phyloP scores from a whole-genome alignment of 257 asterid genomes.

The Nicotiana undulata region DNA sequence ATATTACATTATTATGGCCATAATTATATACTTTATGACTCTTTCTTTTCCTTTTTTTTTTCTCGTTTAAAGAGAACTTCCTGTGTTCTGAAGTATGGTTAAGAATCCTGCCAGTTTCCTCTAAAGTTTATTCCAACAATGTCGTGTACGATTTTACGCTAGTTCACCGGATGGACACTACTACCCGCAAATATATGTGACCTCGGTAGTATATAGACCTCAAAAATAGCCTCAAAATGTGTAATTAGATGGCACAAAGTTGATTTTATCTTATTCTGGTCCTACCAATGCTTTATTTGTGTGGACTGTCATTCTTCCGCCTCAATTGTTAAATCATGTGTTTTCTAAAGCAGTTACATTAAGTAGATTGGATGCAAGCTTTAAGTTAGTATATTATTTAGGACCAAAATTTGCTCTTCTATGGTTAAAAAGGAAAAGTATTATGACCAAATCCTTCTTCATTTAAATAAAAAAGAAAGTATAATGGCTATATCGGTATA shows the following conservation, averaged over 20 bases:
- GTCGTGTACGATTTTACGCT: background rate
- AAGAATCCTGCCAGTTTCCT: background rate
- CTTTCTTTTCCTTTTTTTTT: background rate
- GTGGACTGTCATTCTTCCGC: background rate
- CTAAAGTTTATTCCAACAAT: background rate
- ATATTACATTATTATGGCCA: background rate
- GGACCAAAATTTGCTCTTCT: background rate
- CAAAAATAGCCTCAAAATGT: background rate
- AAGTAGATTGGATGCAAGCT: background rate
- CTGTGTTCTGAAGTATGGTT: background rate
- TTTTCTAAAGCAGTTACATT: background rate
- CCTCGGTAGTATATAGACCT: background rate
- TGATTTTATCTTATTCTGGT: background rate
- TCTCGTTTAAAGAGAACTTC: background rate
- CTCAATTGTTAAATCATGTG: background rate
- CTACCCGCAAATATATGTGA: background rate
- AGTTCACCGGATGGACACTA: background rate
- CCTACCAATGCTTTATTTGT: background rate
- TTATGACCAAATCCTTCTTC: background rate
- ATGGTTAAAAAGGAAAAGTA: background rate
- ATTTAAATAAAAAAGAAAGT: background rate
- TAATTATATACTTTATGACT: background rate
- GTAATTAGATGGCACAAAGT: background rate
- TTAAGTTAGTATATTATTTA: background rate
- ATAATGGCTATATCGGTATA: background rate